Percentiles rank a stretch among this genome's conserved stretches.
Evolutionary conservation across 441 rosid genomes (phyloP).

Genomic region (Pelargonium fulgidum): DNA sequence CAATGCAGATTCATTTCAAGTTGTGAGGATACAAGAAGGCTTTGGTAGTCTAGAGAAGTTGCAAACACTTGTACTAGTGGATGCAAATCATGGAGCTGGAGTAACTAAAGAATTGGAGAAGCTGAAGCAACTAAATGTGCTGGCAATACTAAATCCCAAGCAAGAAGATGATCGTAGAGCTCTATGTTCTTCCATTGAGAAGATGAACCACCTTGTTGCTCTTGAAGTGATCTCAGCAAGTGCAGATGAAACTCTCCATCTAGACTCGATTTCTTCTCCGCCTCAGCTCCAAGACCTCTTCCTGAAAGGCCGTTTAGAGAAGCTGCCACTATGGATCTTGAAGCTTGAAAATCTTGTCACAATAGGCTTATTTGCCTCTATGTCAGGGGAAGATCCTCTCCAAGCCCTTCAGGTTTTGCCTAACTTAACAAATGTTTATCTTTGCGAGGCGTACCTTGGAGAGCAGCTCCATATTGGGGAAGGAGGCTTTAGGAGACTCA

Average conservation of each 20-base stretch:
- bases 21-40: slow-evolving; percentile 4
- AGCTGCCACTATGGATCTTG: slow-evolving; percentile 12
- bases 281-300: slow-evolving; percentile 17
- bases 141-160: slow-evolving; percentile 11
- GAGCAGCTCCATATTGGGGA: slow-evolving; percentile 8
- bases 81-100: not conserved
- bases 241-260: slow-evolving; percentile 11
- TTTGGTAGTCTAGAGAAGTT: slow-evolving; percentile 5
- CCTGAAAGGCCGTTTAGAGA: slow-evolving; percentile 10
- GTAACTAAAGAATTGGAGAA: slow-evolving; percentile 6
- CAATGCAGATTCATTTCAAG: not conserved
- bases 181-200: not conserved
- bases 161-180: not conserved
- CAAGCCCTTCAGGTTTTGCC: slow-evolving; percentile 13
- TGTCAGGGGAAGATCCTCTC: slow-evolving; percentile 10
- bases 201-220: slow-evolving; percentile 4
- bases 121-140: slow-evolving; percentile 12
- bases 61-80: slow-evolving; percentile 11
- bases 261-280: slow-evolving; percentile 10
- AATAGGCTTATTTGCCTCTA: slow-evolving; percentile 6
- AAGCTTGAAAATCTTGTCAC: slow-evolving; percentile 1
- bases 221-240: not conserved
- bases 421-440: slow-evolving; percentile 8
- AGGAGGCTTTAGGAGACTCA: slow-evolving; percentile 15
- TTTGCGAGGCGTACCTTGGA: slow-evolving; percentile 4